These are phyloP conservation scores for Seiridium unicorne DNA, from an alignment of 2,329 filamentous ascomycete species.

Conservation along the genomic window DNA sequence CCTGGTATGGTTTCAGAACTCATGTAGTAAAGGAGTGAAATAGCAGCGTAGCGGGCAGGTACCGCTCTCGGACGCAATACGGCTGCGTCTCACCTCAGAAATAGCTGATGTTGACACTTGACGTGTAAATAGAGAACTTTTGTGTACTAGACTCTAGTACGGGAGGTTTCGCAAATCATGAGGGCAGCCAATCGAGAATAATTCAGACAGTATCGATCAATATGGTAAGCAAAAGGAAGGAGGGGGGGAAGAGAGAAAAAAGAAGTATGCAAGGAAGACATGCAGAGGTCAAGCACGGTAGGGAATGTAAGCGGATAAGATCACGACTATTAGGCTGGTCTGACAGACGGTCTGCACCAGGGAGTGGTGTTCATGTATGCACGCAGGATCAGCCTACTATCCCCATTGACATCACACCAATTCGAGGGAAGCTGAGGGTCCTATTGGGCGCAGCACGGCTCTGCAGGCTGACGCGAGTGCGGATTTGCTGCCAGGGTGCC, in stretches of 20 bases:
- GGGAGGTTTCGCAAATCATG: neutral
- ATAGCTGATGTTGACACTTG: neutral
- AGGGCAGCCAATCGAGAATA: neutral
- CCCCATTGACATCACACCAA: conserved; percentile 6
- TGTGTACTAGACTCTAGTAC: neutral
- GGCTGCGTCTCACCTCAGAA: neutral
- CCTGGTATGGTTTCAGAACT: neutral
- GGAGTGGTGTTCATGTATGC: conserved; percentile 1
- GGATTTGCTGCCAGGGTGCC: neutral
- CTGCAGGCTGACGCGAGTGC: conserved; percentile 2
- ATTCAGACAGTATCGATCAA: neutral
- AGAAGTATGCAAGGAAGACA: neutral
- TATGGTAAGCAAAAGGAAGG: neutral
- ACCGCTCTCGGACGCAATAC: neutral
- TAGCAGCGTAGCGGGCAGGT: neutral
- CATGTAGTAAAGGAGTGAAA: too few relatives aligned
- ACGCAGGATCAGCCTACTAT: conserved; percentile 2
- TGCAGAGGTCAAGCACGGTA: neutral
- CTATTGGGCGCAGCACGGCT: neutral
- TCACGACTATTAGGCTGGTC: conserved; percentile 1
- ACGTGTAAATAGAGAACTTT: neutral
- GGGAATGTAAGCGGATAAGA: neutral
- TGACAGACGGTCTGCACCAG: neutral
- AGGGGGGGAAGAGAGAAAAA: neutral
- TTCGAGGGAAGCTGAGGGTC: neutral